These are phyloP conservation scores for Ascochyta koolunga DNA, from an alignment of 2,329 filamentous ascomycete species.

Conservation along the genomic window DNA sequence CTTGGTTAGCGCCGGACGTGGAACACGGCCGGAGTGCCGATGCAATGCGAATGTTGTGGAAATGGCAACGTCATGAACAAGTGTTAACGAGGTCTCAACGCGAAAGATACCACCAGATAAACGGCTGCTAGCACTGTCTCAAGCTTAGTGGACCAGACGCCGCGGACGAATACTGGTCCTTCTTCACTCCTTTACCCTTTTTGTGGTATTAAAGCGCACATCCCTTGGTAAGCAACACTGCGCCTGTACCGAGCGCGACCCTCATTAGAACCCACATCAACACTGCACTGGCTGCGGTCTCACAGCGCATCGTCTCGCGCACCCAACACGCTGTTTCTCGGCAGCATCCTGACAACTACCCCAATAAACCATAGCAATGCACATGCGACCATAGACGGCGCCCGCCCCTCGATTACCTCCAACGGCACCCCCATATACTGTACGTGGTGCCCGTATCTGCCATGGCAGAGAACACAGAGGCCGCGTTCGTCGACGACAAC, in stretches of 20 bases:
- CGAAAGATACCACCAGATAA: conserved; percentile 1
- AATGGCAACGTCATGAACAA: conserved; percentile 13
- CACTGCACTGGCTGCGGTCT: background rate
- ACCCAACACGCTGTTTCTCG: background rate
- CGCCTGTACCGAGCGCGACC: conserved; percentile 19
- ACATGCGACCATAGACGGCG: conserved; percentile 16
- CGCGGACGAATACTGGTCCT: conserved; percentile 15
- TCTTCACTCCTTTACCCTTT: background rate
- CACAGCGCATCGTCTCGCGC: background rate
- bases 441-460: background rate
- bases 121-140: conserved; percentile 3
- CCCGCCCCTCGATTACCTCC: background rate
- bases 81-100: conserved; percentile 5
- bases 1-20: conserved; percentile 2
- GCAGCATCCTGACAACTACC: background rate
- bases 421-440: background rate
- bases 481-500: conserved; percentile 36
- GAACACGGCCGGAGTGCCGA: conserved; percentile 4
- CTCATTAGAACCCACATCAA: conserved; percentile 2
- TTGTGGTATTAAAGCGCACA: conserved; percentile 1
- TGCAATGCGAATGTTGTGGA: background rate
- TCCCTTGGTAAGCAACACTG: conserved; percentile 31
- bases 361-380: conserved; percentile 22
- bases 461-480: conserved; percentile 37
- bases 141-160: conserved; percentile 24